These are phyloP conservation scores for Licmophora abbreviata DNA, from an alignment of 108 stramenopile genomes.

Conservation along the genomic window DNA sequence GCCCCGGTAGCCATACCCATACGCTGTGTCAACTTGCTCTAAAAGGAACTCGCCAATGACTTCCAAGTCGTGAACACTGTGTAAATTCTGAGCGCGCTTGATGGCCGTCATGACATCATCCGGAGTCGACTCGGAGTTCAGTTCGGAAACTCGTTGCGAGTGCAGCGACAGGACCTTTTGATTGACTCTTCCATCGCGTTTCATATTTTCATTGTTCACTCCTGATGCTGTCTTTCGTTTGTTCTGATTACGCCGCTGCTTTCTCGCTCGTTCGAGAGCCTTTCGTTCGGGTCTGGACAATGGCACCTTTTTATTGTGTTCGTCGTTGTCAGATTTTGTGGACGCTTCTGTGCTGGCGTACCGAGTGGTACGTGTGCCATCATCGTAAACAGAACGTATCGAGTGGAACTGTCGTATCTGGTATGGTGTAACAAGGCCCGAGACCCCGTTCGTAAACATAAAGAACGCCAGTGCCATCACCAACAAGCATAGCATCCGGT, in stretches of 20 bases:
- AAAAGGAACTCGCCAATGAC: conserved; percentile 68
- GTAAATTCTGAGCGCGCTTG: conserved; percentile 69
- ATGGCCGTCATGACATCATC: conserved; percentile 68
- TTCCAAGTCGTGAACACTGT: conserved; percentile 56
- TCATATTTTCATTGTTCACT: conserved; percentile 2
- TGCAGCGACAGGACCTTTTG: conserved; percentile 38
- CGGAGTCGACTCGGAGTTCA: conserved; percentile 37
- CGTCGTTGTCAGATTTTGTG: too few relatives aligned
- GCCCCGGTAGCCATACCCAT: conserved; percentile 71
- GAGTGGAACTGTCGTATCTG: too few relatives aligned
- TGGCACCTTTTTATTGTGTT: conserved; percentile 1
- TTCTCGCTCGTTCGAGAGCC: conserved; percentile 43
- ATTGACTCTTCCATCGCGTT: neutral
- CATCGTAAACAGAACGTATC: too few relatives aligned
- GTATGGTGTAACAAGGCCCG: too few relatives aligned
- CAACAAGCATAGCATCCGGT: too few relatives aligned
- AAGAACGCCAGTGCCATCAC: too few relatives aligned
- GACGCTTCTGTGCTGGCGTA: too few relatives aligned
- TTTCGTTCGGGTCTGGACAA: conserved; percentile 46
- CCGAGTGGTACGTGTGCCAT: too few relatives aligned
- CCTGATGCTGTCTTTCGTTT: conserved; percentile 2
- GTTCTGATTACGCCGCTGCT: conserved; percentile 2
- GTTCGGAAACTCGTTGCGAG: conserved; percentile 34
- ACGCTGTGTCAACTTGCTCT: conserved; percentile 46
- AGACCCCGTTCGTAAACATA: too few relatives aligned